phyloP scores from a whole-genome alignment of 306 rosid genomes.

The Ormosia emarginata region DNA sequence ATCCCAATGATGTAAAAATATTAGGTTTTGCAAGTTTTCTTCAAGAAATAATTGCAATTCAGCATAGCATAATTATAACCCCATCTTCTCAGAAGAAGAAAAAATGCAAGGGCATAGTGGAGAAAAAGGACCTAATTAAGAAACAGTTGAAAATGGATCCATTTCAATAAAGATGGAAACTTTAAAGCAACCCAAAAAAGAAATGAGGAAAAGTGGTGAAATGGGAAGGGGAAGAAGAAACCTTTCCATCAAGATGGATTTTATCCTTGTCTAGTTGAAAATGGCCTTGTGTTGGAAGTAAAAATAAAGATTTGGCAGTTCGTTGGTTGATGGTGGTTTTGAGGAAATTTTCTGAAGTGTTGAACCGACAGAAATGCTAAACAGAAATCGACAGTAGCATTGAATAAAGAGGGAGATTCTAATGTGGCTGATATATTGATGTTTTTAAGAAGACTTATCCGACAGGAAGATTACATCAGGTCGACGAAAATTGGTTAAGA shows the following conservation, averaged over 20 bases:
- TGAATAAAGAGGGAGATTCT: too few relatives aligned
- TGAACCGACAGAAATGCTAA: too few relatives aligned
- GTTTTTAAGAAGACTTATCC: too few relatives aligned
- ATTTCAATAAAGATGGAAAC: background rate
- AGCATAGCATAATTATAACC: background rate
- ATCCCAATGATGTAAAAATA: background rate
- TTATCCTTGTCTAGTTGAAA: constrained; percentile 37
- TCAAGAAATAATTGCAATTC: background rate
- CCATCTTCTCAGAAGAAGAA: background rate
- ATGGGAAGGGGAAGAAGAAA: background rate
- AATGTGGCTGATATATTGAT: too few relatives aligned
- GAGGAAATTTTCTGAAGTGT: too few relatives aligned
- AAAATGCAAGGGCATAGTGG: background rate
- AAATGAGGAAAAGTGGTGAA: too few relatives aligned
- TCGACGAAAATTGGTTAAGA: too few relatives aligned
- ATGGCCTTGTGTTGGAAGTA: too few relatives aligned
- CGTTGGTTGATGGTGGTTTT: too few relatives aligned
- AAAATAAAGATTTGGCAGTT: too few relatives aligned
- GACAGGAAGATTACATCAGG: too few relatives aligned
- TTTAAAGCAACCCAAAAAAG: background rate
- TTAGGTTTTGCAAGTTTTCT: background rate
- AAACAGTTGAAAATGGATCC: background rate
- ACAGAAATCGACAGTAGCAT: too few relatives aligned
- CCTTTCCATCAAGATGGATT: constrained; percentile 91
- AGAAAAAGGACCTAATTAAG: background rate